Conservation (phyloP, 2,329 filamentous ascomycete genomes). For the Scedosporium aurantiacum region DNA sequence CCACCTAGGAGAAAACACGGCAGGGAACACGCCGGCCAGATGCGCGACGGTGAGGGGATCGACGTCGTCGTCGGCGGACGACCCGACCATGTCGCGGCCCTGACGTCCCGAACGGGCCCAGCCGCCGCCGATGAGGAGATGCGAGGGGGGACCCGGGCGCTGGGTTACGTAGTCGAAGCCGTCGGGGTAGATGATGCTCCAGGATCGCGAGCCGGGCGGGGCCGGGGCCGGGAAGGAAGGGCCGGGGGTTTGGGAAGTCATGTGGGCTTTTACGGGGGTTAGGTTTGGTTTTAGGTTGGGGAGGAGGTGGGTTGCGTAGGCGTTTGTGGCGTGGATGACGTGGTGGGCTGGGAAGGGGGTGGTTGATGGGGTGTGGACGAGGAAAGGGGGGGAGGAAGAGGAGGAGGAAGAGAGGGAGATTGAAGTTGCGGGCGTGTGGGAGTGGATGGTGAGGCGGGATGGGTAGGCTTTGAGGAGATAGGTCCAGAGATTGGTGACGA, state of each 20-base stretch:
- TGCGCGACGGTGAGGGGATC: constrained; percentile 28
- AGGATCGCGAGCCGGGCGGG: constrained; percentile 29
- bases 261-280: constrained; percentile 34
- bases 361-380: constrained; percentile 28
- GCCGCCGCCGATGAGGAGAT: constrained; percentile 45
- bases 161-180: constrained; percentile 44
- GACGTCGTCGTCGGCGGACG: constrained; percentile 31
- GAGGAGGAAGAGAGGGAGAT: constrained; percentile 13
- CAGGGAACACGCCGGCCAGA: constrained; percentile 29
- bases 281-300: constrained; percentile 34
- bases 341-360: constrained; percentile 29
- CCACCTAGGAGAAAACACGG: constrained; percentile 29
- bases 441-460: constrained; percentile 24
- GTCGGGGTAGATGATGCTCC: constrained; percentile 34
- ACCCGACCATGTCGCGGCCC: constrained; percentile 34
- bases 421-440: constrained; percentile 21
- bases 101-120: constrained; percentile 29
- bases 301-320: constrained; percentile 37
- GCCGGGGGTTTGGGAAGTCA: constrained; percentile 37
- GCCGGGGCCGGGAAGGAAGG: constrained; percentile 16
- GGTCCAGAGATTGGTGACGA: constrained; percentile 35
- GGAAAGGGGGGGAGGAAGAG: constrained; percentile 23
- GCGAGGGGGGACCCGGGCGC: constrained; percentile 22
- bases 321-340: constrained; percentile 49
- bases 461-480: constrained; percentile 24